Evolutionary conservation across 1,284 basidiomycete species (phyloP).

Genomic region (Trametes hirsuta): DNA sequence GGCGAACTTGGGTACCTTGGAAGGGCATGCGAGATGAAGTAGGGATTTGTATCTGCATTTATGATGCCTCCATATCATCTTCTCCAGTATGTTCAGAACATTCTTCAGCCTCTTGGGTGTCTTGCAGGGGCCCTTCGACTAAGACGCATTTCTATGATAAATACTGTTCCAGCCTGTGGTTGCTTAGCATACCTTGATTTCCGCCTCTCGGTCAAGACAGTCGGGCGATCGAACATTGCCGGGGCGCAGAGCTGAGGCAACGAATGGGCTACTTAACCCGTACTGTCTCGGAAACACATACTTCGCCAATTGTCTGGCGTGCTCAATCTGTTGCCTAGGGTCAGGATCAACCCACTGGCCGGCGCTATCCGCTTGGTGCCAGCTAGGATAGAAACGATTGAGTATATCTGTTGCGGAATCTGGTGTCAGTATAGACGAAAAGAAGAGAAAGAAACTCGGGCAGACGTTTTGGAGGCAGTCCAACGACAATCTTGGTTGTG

Average conservation of each 20-base stretch:
- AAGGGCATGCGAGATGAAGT: conserved; percentile 71
- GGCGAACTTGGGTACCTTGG: conserved; percentile 54
- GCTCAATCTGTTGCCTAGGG: conserved; percentile 45
- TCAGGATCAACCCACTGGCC: conserved; percentile 43
- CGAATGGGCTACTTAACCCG: conserved; percentile 63
- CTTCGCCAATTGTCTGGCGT: conserved; percentile 71
- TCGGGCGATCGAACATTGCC: conserved; percentile 43
- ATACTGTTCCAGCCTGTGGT: background rate
- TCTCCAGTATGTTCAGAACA: conserved; percentile 57
- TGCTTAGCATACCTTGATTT: conserved; percentile 62
- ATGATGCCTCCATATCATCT: conserved; percentile 68
- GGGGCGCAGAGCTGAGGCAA: conserved; percentile 10
- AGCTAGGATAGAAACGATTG: conserved; percentile 54
- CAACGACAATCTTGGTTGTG: conserved; percentile 53
- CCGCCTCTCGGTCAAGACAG: conserved; percentile 65
- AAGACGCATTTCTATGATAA: background rate
- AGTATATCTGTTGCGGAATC: conserved; percentile 49
- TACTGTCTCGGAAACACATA: conserved; percentile 86
- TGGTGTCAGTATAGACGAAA: conserved; percentile 32
- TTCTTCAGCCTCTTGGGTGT: conserved; percentile 76
- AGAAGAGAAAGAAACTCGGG: background rate
- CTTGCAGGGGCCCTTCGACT: conserved; percentile 48
- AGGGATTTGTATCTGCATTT: conserved; percentile 74
- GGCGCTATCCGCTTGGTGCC: conserved; percentile 33
- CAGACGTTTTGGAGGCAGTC: conserved; percentile 72